These are phyloP conservation scores for Leccinum disarticulatum DNA, from an alignment of 768 basidiomycete species.

Conservation along the genomic window DNA sequence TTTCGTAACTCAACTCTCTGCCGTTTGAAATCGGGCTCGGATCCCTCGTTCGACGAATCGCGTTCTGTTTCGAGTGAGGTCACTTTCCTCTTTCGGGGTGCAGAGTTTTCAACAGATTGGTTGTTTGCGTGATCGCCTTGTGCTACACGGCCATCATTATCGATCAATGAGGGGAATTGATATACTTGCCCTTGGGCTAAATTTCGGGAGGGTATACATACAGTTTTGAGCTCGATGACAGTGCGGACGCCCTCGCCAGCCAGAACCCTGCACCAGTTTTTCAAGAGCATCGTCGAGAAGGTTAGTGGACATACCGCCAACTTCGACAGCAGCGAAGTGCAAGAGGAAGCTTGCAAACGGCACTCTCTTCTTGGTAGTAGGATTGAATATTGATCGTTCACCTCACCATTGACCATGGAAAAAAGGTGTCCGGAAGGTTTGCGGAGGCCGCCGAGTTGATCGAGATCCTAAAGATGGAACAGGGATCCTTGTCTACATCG, in stretches of 20 bases:
- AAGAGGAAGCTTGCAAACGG: slow-evolving; percentile 1
- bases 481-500: too few relatives aligned
- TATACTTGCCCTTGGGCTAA: too few relatives aligned
- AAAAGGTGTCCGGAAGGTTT: neutral
- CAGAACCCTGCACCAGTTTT: neutral
- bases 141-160: neutral
- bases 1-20: neutral
- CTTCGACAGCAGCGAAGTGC: neutral
- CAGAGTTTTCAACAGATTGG: neutral
- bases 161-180: neutral
- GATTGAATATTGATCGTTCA: too few relatives aligned
- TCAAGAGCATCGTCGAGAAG: too few relatives aligned
- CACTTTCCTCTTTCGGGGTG: neutral
- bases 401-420: neutral
- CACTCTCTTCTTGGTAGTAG: neutral
- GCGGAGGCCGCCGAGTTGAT: neutral
- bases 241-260: neutral
- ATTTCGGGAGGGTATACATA: too few relatives aligned
- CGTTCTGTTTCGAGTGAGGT: neutral
- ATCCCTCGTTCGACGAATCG: neutral
- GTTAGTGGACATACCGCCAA: neutral
- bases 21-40: neutral
- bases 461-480: neutral
- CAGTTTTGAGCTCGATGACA: neutral
- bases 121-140: neutral